phyloP scores from a whole-genome alignment of 352 stramenopile species.

The Pythium rishiriense region DNA sequence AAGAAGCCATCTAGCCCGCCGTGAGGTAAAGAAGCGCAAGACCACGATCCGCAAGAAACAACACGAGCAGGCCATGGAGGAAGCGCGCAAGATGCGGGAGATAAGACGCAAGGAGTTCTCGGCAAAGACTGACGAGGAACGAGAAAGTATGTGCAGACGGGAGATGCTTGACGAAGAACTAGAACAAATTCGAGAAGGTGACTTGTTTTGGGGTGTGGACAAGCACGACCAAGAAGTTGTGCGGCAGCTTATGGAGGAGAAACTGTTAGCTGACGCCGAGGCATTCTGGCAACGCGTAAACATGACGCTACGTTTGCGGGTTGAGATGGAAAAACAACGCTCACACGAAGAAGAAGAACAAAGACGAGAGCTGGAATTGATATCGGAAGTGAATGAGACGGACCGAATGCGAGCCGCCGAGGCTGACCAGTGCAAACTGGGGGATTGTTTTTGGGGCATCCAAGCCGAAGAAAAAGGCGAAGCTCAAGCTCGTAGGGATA shows the following conservation, averaged over 20 bases:
- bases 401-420: conserved; percentile 43
- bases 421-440: conserved; percentile 38
- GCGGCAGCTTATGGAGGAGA: conserved; percentile 43
- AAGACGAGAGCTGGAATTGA: conserved; percentile 24
- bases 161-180: conserved; percentile 62
- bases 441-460: conserved; percentile 66
- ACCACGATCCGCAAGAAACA: conserved; percentile 28
- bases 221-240: conserved; percentile 40
- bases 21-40: conserved; percentile 35
- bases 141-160: conserved; percentile 37
- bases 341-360: conserved; percentile 29
- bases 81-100: conserved; percentile 24
- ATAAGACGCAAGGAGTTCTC: conserved; percentile 29
- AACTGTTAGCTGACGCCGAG: conserved; percentile 41
- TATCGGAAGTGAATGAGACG: conserved; percentile 33
- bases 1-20: conserved; percentile 39
- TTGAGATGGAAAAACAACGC: conserved; percentile 25
- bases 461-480: conserved; percentile 52
- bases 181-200: conserved; percentile 43
- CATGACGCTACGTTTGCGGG: conserved; percentile 21
- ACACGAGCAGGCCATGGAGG: conserved; percentile 27
- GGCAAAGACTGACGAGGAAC: conserved; percentile 33
- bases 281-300: conserved; percentile 48
- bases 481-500: conserved; percentile 27
- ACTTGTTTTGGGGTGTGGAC: conserved; percentile 60